Percentiles rank a stretch among this genome's conserved stretches.
Evolutionary conservation across 345 rosid genomes (phyloP).

Genomic region (Salix arbutifolia): DNA sequence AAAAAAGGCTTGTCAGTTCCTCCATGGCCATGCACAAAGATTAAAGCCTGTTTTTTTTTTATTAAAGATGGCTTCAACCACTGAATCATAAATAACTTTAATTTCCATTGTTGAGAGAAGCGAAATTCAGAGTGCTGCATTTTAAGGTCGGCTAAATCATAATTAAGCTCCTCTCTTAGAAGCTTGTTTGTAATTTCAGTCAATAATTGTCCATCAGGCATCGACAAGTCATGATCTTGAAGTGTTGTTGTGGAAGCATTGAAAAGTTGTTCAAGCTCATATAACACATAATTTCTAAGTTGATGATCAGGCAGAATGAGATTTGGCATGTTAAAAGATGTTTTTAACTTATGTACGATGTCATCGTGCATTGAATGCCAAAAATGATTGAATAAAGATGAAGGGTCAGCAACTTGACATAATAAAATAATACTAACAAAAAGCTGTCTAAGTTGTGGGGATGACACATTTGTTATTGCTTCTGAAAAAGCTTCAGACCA

Average conservation of each 20-base stretch:
- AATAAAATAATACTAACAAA: background rate
- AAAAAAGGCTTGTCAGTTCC: constrained; percentile 12
- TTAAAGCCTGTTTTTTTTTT: background rate
- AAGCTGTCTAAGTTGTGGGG: background rate
- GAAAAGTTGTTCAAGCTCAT: background rate
- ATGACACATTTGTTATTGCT: background rate
- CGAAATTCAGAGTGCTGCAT: background rate
- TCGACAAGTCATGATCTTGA: background rate
- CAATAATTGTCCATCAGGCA: background rate
- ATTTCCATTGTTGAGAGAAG: background rate
- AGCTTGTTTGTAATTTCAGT: background rate
- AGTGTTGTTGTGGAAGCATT: background rate
- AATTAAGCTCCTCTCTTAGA: background rate
- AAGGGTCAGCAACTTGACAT: background rate
- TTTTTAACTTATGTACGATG: background rate
- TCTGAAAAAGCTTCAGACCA: background rate
- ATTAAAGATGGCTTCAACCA: background rate
- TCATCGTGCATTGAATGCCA: background rate
- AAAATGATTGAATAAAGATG: too few relatives aligned
- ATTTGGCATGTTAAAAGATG: background rate
- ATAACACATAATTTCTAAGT: background rate
- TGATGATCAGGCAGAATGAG: background rate
- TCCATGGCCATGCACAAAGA: constrained; percentile 6
- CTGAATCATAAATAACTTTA: background rate
- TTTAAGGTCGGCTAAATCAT: background rate